Evolutionary conservation across 345 rosid genomes (phyloP), one percentile per base, ranked within the genome.

Genomic region (Eucalyptus leucophloia): DNA sequence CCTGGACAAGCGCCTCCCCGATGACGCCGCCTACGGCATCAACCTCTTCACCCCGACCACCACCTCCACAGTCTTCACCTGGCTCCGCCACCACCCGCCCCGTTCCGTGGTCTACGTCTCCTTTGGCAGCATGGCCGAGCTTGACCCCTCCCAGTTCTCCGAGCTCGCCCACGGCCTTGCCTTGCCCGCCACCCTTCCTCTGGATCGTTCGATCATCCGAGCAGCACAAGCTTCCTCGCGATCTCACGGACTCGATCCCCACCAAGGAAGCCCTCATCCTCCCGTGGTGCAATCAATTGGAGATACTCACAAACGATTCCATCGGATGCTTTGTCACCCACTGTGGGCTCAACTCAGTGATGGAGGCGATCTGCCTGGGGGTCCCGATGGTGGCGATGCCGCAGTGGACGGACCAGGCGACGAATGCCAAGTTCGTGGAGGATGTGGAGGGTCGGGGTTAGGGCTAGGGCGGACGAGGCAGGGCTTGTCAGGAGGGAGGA

Each of bases 371-470:
- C 86, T 88, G 94, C 82, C 88, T 93, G 65, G 94, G 94, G 40
- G 92, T 93, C n/a, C 94, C 93, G 40, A 86, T 93, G 88, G 93
- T 92, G 88, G 94, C 89, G 12, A 82, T 93, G 90, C 94, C 94
- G 2, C 93, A 91, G 14, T 93, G 95, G 93, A 89, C 88, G 1
- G 95, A 94, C 56, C 95, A 93, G 47, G 45, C 77, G 47, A 92
- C 92, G 15, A 93, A 92, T 62, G 90, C 94, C 3, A 92, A 93
- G 89, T 89, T 14, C 18, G 56, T 93, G 8, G 92, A 88, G 88
- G 93, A 93, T 87, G 89, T 93, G 95, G 93, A 88, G 77, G 49
- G 44, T 82, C 13, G 94, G 94, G 40, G 87, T 92, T 2, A 88
- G 91, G 85, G 93, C 88, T 65, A 62, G 65, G 85, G 65, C 90